Conservation (phyloP, 148 eudicot genomes). For the Mesembryanthemum crystallinum region DNA sequence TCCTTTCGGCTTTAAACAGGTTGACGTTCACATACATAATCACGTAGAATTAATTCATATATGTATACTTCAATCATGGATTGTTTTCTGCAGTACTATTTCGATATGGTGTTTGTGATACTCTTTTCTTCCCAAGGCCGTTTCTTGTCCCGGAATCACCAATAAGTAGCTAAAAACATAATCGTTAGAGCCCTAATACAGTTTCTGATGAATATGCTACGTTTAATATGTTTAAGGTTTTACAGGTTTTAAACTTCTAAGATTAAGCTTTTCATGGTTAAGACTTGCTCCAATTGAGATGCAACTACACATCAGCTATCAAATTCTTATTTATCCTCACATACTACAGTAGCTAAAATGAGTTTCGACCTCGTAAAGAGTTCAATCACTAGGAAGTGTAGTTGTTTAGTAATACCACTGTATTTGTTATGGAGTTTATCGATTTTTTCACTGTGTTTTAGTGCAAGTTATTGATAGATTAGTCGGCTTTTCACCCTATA, state of each 20-base stretch:
- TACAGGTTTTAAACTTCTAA: not conserved
- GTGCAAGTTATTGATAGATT: no score
- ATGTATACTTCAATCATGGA: not conserved
- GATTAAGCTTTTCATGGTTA: not conserved
- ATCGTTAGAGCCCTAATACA: constrained; percentile 82
- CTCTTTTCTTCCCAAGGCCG: constrained; percentile 95
- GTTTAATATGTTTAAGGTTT: no score
- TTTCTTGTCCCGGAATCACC: constrained; percentile 82
- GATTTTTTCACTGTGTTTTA: no score
- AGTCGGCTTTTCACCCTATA: no score
- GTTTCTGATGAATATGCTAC: constrained; percentile 41
- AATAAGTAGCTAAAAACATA: constrained; percentile 75
- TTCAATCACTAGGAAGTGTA: no score
- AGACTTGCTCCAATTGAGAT: not conserved
- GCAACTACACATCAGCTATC: not conserved
- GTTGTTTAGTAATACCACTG: no score
- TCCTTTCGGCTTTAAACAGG: constrained; percentile 93
- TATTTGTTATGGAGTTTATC: no score
- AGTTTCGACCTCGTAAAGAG: no score
- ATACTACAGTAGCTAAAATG: no score
- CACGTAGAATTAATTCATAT: not conserved
- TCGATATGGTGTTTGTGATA: constrained; percentile 98
- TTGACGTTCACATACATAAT: constrained; percentile 17
- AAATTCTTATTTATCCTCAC: no score
- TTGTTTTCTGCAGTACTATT: constrained; percentile 61